These are phyloP conservation scores for Fraxinus excelsior DNA, from an alignment of 257 asterid genomes.

Conservation along the genomic window DNA sequence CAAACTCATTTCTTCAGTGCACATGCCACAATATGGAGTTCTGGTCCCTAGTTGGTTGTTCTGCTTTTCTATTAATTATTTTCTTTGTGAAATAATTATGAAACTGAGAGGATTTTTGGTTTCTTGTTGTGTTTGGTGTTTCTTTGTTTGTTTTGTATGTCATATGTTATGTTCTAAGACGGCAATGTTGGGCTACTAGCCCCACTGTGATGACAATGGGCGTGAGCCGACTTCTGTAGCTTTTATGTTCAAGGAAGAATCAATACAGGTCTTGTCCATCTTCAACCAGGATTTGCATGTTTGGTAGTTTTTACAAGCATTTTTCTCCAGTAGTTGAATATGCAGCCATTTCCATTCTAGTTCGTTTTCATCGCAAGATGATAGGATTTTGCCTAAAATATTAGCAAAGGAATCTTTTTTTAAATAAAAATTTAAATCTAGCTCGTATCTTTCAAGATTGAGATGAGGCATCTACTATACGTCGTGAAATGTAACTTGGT, in stretches of 20 bases:
- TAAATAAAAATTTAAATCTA: constrained; percentile 11
- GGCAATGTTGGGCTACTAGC: constrained; percentile 99
- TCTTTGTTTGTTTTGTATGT: constrained; percentile 98
- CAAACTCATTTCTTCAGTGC: constrained; percentile 59
- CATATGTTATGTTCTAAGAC: constrained; percentile 85
- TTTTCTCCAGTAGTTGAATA: constrained; percentile 30
- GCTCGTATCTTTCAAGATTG: constrained; percentile 19
- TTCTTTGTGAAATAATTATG: constrained; percentile 58
- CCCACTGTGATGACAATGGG: constrained; percentile 99
- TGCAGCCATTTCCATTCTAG: constrained; percentile 25
- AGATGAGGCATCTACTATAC: constrained; percentile 21
- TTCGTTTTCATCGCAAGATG: constrained; percentile 16
- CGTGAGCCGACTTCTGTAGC: constrained; percentile 99
- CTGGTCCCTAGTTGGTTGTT: constrained; percentile 47
- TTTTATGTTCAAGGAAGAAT: constrained; percentile 90
- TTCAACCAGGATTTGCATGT: constrained; percentile 88
- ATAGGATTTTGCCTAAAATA: constrained; percentile 20
- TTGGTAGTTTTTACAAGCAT: constrained; percentile 57
- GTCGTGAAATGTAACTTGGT: constrained; percentile 33
- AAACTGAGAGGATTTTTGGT: constrained; percentile 95
- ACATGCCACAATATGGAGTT: constrained; percentile 41
- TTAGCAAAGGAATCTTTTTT: constrained; percentile 1
- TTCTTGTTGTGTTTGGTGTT: constrained; percentile 96
- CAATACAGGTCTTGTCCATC: constrained; percentile 96
- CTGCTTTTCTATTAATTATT: constrained; percentile 47